Percentiles rank a stretch among this genome's conserved stretches.
Conservation (phyloP, 192 early-diverging fungal genomes). For the Endogone sp. region DNA sequence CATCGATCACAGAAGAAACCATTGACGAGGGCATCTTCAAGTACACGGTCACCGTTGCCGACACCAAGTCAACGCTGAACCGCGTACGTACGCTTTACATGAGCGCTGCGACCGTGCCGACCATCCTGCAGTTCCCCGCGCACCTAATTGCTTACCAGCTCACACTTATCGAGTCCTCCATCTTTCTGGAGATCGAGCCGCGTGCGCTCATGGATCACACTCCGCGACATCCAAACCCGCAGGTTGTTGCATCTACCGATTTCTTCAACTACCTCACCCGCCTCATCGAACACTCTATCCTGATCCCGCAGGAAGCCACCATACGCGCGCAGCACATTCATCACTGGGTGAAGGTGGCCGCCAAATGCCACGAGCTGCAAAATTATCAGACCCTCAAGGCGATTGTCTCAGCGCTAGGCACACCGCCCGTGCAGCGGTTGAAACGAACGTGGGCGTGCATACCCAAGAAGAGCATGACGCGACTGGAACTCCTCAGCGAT, state of each 20-base stretch:
- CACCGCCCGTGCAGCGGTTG: conserved; percentile 64
- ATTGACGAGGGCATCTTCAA: conserved; percentile 42
- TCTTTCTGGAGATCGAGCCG: conserved; percentile 62
- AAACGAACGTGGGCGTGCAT: conserved; percentile 71
- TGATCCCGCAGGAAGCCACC: conserved; percentile 52
- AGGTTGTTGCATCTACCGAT: conserved; percentile 62
- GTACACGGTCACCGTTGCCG: conserved; percentile 36
- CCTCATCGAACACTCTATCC: conserved; percentile 65
- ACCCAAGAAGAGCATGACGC: conserved; percentile 56
- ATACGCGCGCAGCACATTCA: conserved; percentile 57
- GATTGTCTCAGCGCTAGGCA: conserved; percentile 60
- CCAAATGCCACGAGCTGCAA: conserved; percentile 46
- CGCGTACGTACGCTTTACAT: conserved; percentile 46
- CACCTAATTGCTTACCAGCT: conserved; percentile 67
- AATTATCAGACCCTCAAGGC: conserved; percentile 75
- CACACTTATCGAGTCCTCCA: conserved; percentile 62
- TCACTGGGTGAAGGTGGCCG: conserved; percentile 69
- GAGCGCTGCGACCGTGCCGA: conserved; percentile 46
- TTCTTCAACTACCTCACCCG: conserved; percentile 83
- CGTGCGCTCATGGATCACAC: conserved; percentile 56
- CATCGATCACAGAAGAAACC: conserved; percentile 22
- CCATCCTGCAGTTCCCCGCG: conserved; percentile 52
- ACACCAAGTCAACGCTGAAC: conserved; percentile 45
- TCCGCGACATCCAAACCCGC: conserved; percentile 51
- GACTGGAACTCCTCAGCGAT: conserved; percentile 44